Evolutionary conservation across 805 yeast species (phyloP), one percentile per base, ranked within the genome.

Genomic region (Pichia ethanolica): DNA sequence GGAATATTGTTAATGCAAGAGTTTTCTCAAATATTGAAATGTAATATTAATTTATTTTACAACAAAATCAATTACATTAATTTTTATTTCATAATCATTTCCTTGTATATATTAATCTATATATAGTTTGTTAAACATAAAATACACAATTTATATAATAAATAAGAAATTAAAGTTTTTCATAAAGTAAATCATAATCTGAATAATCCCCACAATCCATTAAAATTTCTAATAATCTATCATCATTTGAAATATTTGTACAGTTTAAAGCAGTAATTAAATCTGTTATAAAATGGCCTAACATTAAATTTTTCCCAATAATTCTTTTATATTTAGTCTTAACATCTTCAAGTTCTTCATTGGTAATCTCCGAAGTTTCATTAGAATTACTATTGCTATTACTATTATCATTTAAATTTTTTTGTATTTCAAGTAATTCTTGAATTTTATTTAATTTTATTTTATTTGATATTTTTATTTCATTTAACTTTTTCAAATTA

Each of bases 1-100:
- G 99, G 99, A 78, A 82, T 48, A 86, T 84, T 46, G 72, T 86
- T 42, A 83, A 81, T 46, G 50, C 55, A 30, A 63, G 72, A 58
- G 51, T 66, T n/a, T 68, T 66, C 53, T 48, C 56, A 34, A 46
- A 45, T 44, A 45, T 53, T 43, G 56, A 49, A 36, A 46, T 45
- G 51, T 53, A 39, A 45, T n/a, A 14, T 14, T 30, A 30, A 30
- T 30, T 30, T 7, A 30, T 30, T 30, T 20, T 20, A 20, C 2
- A 20, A 20, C 20, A 20, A 3, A 35, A 12, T 1, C 4, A n/a
- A 13, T 9, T 30, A 20, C 20, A 20, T 20, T 20, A 10, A 35
- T 35, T 10, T 20, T 20, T 20, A 20, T 20, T 20, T 20, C 20
- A 2, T 20, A 20, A 20, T 20, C 2, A 20, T 38, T 25, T 30